phyloP scores from a whole-genome alignment of 352 stramenopile genomes.

The Phytophthora pistaciae region DNA sequence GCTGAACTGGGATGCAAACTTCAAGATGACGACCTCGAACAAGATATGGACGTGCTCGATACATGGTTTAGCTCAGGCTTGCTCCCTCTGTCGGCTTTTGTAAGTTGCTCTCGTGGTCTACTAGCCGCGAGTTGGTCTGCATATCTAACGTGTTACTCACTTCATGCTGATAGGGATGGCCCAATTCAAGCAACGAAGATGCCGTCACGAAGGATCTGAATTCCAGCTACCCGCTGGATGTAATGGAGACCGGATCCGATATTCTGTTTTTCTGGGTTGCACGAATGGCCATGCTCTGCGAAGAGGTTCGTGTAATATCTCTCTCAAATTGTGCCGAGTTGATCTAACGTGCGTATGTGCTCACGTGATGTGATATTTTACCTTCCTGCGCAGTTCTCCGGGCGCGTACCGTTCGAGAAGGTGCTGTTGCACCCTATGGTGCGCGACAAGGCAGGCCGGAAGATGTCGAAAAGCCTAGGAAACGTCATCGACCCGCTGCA shows the following conservation, averaged over 20 bases:
- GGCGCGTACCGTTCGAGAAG: conserved; percentile 97
- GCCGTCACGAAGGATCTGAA: conserved; percentile 35
- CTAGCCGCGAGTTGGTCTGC: conserved; percentile 46
- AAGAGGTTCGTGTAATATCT: conserved; percentile 84
- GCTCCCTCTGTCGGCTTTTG: conserved; percentile 91
- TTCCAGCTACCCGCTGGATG: conserved; percentile 64
- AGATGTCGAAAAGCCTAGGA: conserved; percentile 99
- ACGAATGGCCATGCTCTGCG: conserved; percentile 99
- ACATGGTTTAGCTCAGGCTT: conserved; percentile 99
- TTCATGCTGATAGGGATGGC: conserved; percentile 89
- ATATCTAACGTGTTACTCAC: neutral
- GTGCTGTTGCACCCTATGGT: conserved; percentile 99
- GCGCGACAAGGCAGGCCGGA: conserved; percentile 99
- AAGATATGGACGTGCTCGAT: conserved; percentile 99
- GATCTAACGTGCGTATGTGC: neutral
- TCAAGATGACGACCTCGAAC: conserved; percentile 89
- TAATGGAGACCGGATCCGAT: conserved; percentile 95
- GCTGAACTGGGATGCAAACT: conserved; percentile 75
- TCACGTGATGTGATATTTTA: too few species aligned
- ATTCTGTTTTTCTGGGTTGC: conserved; percentile 99
- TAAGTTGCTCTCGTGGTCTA: conserved; percentile 29
- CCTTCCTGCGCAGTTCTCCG: conserved; percentile 73
- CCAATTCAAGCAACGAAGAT: conserved; percentile 76
- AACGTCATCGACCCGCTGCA: conserved; percentile 99
- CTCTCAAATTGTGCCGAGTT: neutral